A percentile compares a stretch with the other conserved stretches of the same genome.
Conservation (phyloP, 257 asterid species). For the Ligustrum vulgare region DNA sequence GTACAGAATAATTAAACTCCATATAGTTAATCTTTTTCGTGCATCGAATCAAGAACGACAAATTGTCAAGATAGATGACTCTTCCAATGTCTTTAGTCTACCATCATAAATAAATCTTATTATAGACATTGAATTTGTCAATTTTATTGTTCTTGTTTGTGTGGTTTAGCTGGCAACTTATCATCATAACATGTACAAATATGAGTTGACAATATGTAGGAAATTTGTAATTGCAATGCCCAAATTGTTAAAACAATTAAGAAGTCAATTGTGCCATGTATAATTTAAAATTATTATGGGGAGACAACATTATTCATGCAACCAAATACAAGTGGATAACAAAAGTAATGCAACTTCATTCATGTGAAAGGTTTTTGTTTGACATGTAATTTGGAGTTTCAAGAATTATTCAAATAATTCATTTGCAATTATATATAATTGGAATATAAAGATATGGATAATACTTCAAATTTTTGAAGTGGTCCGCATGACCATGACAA, state of each 20-base stretch:
- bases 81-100: neutral
- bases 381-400: neutral
- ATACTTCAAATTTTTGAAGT: constrained; percentile 6
- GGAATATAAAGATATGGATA: neutral
- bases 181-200: constrained; percentile 15
- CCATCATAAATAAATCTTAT: neutral
- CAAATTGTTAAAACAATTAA: neutral
- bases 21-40: too few species aligned
- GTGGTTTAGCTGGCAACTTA: constrained; percentile 32
- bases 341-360: neutral
- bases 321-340: neutral
- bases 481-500: constrained; percentile 27
- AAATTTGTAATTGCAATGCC: constrained; percentile 7
- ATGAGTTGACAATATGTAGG: neutral
- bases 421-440: neutral
- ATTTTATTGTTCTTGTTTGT: constrained; percentile 23
- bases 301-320: neutral
- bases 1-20: neutral
- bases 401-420: neutral
- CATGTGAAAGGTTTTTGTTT: neutral
- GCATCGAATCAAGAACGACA: too few species aligned
- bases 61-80: neutral
- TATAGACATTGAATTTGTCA: neutral
- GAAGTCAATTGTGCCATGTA: neutral
- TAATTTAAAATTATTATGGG: neutral